Evolutionary conservation across 306 rosid species (phyloP).

Genomic region (Sophora flavescens): DNA sequence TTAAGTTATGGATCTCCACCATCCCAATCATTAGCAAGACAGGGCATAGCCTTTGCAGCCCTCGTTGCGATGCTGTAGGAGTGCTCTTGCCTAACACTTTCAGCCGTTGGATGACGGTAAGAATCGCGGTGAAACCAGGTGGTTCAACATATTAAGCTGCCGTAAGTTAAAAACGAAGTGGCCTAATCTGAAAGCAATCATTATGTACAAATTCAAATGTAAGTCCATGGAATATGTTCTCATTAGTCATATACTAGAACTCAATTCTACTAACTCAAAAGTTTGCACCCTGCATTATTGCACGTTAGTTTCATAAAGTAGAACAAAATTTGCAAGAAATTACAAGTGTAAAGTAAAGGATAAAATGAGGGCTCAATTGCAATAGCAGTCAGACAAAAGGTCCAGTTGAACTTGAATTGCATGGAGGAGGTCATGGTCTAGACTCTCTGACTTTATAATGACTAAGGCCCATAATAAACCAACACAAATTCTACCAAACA

Average conservation of each 20-base stretch:
- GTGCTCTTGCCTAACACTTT: too few species aligned
- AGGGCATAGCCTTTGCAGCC: too few species aligned
- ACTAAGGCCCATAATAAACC: too few species aligned
- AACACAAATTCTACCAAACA: not conserved
- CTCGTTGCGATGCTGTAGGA: too few species aligned
- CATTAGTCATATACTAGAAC: not conserved
- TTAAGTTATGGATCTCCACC: too few species aligned
- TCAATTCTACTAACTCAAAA: not conserved
- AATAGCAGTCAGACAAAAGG: not conserved
- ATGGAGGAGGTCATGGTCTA: conserved; percentile 1
- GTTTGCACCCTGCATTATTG: conserved; percentile 1
- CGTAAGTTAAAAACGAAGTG: not conserved
- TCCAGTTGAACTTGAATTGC: conserved; percentile 20
- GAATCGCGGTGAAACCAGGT: not conserved
- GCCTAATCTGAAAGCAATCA: not conserved
- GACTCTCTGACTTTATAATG: not conserved
- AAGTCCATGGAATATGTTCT: not conserved
- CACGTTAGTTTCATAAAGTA: too few species aligned
- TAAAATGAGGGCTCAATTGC: too few species aligned
- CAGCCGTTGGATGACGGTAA: too few species aligned
- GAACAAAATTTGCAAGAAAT: too few species aligned
- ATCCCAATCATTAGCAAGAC: too few species aligned
- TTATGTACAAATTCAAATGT: too few species aligned
- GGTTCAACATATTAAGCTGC: not conserved
- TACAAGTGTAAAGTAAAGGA: too few species aligned